Evolutionary conservation across 2,329 filamentous ascomycete species (phyloP).

Genomic region (Beauveria bassiana): DNA sequence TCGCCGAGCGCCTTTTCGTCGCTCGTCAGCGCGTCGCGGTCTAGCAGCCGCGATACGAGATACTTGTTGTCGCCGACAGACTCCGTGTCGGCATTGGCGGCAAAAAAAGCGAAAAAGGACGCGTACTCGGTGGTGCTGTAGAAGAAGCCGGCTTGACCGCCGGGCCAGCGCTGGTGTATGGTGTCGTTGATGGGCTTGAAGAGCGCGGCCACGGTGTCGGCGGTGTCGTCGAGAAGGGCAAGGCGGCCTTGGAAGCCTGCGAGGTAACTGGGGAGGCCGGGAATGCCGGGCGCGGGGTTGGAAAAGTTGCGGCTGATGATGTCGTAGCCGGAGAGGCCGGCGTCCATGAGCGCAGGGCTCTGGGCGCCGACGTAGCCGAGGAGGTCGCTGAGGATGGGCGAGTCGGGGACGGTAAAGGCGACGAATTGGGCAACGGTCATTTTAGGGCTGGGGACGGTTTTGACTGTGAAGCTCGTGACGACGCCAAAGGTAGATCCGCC

Average conservation of each 20-base stretch:
- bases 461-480: slow-evolving; percentile 48
- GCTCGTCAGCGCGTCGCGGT: slow-evolving; percentile 24
- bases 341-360: slow-evolving; percentile 25
- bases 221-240: slow-evolving; percentile 28
- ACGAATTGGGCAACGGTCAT: slow-evolving; percentile 20
- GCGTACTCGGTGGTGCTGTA: slow-evolving; percentile 18
- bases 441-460: slow-evolving; percentile 38
- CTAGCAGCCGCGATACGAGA: slow-evolving; percentile 38
- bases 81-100: slow-evolving; percentile 26
- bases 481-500: slow-evolving; percentile 55
- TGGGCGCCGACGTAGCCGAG: slow-evolving; percentile 36
- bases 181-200: slow-evolving; percentile 30
- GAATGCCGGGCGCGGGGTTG: slow-evolving; percentile 26
- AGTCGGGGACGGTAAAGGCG: slow-evolving; percentile 19
- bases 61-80: slow-evolving; percentile 28
- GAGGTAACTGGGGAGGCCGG: slow-evolving; percentile 22
- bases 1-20: slow-evolving; percentile 27
- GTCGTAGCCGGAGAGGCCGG: slow-evolving; percentile 45
- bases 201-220: slow-evolving; percentile 16
- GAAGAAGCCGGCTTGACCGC: slow-evolving; percentile 16
- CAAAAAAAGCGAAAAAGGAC: slow-evolving; percentile 31
- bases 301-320: slow-evolving; percentile 27
- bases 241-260: slow-evolving; percentile 28
- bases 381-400: slow-evolving; percentile 36
- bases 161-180: slow-evolving; percentile 29